Conservation (phyloP, 371 early-diverging fungal genomes). For the Rhizopus sp. region DNA sequence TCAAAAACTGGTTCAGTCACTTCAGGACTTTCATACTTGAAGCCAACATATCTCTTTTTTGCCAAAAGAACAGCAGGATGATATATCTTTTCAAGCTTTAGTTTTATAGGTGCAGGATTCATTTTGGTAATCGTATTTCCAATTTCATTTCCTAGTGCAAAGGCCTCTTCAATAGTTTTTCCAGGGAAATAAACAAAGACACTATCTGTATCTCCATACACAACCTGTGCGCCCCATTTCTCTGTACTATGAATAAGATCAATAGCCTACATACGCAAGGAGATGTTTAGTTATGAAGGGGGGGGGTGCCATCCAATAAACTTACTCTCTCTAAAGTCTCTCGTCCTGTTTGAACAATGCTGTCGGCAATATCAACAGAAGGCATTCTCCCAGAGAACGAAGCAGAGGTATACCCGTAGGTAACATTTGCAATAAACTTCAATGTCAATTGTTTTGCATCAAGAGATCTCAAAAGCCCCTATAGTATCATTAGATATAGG, state of each 20-base stretch:
- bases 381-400: conserved; percentile 91
- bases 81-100: conserved; percentile 94
- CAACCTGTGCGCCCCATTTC: conserved; percentile 78
- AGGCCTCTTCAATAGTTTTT: conserved; percentile 69
- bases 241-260: conserved; percentile 60
- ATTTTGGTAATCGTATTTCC: conserved; percentile 67
- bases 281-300: not conserved
- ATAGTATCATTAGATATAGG: not conserved
- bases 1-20: conserved; percentile 78
- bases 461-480: conserved; percentile 53
- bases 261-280: conserved; percentile 52
- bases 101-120: conserved; percentile 81
- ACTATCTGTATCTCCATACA: conserved; percentile 93
- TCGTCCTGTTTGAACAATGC: conserved; percentile 86
- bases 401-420: conserved; percentile 89
- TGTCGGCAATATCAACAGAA: conserved; percentile 86
- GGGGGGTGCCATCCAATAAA: not conserved
- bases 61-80: conserved; percentile 83
- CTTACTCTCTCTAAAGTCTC: conserved; percentile 73
- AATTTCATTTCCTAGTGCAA: conserved; percentile 78
- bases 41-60: conserved; percentile 92
- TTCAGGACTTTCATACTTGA: conserved; percentile 66
- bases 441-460: conserved; percentile 83
- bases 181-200: conserved; percentile 83
- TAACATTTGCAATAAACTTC: conserved; percentile 91